Percentiles rank a stretch among this genome's conserved stretches.
These are phyloP conservation scores for Pogostemon cablin DNA, from an alignment of 257 asterid species.

Conservation along the genomic window DNA sequence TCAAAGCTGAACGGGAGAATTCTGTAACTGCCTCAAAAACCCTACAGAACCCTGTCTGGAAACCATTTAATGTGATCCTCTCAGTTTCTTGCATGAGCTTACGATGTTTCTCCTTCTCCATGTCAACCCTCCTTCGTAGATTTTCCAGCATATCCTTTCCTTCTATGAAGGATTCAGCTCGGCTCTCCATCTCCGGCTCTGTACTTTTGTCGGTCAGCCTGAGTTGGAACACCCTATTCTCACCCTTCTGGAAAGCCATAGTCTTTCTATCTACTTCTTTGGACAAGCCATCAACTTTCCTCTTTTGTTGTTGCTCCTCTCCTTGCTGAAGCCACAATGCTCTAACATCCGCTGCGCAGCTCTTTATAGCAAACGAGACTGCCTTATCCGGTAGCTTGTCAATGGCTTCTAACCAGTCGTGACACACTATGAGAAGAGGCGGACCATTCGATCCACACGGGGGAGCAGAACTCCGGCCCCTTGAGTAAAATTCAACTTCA, in stretches of 20 bases:
- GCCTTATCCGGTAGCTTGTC: constrained; percentile 67
- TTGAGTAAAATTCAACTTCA: constrained; percentile 46
- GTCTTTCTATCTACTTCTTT: constrained; percentile 70
- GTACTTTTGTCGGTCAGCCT: constrained; percentile 47
- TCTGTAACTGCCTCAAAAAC: constrained; percentile 78
- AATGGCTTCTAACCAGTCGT: constrained; percentile 62
- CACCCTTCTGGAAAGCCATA: constrained; percentile 60
- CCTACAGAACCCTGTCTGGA: constrained; percentile 80
- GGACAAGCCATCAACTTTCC: constrained; percentile 73
- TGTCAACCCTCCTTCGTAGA: constrained; percentile 58
- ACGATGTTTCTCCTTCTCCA: constrained; percentile 77
- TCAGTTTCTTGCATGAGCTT: constrained; percentile 72
- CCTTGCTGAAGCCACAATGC: constrained; percentile 89
- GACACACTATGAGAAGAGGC: constrained; percentile 61
- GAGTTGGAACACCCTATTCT: constrained; percentile 52
- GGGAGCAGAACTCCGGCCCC: constrained; percentile 19
- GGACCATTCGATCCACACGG: constrained; percentile 32
- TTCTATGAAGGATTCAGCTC: constrained; percentile 49
- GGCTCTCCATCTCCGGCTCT: constrained; percentile 47
- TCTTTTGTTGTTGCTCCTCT: constrained; percentile 76
- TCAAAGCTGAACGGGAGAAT: constrained; percentile 66
- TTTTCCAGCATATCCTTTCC: constrained; percentile 56
- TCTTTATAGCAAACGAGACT: constrained; percentile 60
- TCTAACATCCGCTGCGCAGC: constrained; percentile 77
- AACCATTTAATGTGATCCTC: constrained; percentile 65